Base-by-base conservation (phyloP, 495 filamentous ascomycete genomes). In the Hypoxylon rickii region DNA sequence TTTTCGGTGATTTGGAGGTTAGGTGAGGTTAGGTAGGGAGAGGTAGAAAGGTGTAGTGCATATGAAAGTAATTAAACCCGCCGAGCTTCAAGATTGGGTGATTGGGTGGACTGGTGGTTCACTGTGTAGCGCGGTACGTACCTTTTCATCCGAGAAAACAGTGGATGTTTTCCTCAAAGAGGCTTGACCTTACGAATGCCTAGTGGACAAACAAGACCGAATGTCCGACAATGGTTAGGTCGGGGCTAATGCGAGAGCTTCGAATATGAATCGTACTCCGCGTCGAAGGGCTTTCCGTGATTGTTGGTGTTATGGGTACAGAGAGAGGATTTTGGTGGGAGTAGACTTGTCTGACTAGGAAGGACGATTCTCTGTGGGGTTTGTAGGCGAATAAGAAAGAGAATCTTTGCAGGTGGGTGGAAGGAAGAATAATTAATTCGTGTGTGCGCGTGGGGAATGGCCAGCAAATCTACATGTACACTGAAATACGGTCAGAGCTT, bases 51-150 rank as follows among this genome's bases (percentile, higher is more conserved):
- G 18, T 44, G 24, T 29, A 29, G 24, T 29, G 24, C 24, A 29
- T 29, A 29, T 29, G 10, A 29, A 44, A 19, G 13, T 44, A 44
- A 41, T 41, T 41, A 41, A 44, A 19, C 24, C n/a, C n/a, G 11
- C 42, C 42, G 19, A 44, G 42, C 26, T 44, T 32, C 26, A 7
- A 17, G 15, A 26, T 31, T 33, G 24, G n/a, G n/a, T n/a, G n/a
- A n/a, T n/a, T n/a, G n/a, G n/a, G n/a, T n/a, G n/a, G n/a, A n/a
- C n/a, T 29, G 24, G 24, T 4, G 10, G 24, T 17, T n/a, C 7
- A 26, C 16, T 34, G 17, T 13, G 5, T n/a, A 18, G 3, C 10
- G 34, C 3, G 18, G 44, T 48, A 48, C 33, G 33, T 48, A 38
- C 32, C 33, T 48, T 48, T 5, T 48, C 33, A 38, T 19, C 34